Evolutionary conservation across 306 rosid genomes (phyloP).

Genomic region (Medicago arabica): DNA sequence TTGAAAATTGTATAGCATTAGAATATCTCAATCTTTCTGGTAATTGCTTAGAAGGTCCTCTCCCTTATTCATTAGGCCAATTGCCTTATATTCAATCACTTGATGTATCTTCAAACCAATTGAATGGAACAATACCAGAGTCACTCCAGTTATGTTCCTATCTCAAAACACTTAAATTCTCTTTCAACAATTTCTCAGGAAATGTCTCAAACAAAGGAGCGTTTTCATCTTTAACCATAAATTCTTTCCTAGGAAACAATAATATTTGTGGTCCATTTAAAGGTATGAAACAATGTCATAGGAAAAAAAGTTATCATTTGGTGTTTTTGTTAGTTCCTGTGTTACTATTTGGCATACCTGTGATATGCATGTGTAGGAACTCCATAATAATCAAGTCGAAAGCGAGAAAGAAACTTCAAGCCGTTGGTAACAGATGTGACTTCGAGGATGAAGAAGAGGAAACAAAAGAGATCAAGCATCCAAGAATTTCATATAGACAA

Average conservation of each 20-base stretch:
- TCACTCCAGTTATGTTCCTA: slow-evolving; percentile 66
- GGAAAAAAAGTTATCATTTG: slow-evolving; percentile 53
- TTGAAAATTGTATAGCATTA: slow-evolving; percentile 82
- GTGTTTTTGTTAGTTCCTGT: slow-evolving; percentile 56
- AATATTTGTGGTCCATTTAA: slow-evolving; percentile 70
- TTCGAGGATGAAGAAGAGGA: slow-evolving; percentile 57
- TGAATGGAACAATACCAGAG: slow-evolving; percentile 67
- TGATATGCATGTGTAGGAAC: slow-evolving; percentile 57
- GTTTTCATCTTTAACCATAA: slow-evolving; percentile 61
- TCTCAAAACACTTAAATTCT: slow-evolving; percentile 72
- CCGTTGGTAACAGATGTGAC: slow-evolving; percentile 41
- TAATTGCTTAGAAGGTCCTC: slow-evolving; percentile 69
- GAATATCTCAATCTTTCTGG: slow-evolving; percentile 78
- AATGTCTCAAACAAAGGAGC: slow-evolving; percentile 66
- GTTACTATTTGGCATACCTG: slow-evolving; percentile 60
- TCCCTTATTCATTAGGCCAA: slow-evolving; percentile 74
- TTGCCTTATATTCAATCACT: slow-evolving; percentile 65
- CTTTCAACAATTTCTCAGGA: slow-evolving; percentile 81
- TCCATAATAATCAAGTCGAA: slow-evolving; percentile 49
- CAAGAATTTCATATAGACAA: slow-evolving; percentile 76
- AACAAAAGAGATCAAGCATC: slow-evolving; percentile 60
- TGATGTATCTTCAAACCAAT: slow-evolving; percentile 79
- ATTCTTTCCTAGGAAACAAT: slow-evolving; percentile 69
- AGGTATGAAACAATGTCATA: slow-evolving; percentile 70
- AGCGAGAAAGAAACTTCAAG: slow-evolving; percentile 36